Evolutionary conservation across 176 grass and related monocot species (phyloP).

Genomic region (Oryza officinalis): DNA sequence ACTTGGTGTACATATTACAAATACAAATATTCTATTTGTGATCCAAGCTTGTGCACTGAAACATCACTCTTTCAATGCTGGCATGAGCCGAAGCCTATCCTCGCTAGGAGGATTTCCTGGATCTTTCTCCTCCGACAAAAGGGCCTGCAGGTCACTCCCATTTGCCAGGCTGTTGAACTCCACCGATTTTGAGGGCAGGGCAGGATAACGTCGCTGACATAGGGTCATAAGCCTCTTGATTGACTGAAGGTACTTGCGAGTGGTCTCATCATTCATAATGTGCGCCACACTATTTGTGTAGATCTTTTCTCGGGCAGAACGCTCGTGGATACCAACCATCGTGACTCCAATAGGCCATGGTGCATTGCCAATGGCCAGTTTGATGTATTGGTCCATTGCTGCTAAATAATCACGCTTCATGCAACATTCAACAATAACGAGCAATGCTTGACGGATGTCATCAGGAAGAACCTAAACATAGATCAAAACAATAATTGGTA

Average conservation of each 20-base stretch:
- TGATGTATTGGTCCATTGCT: constrained; percentile 92
- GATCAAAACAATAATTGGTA: background rate
- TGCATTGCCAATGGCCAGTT: constrained; percentile 86
- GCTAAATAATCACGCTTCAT: constrained; percentile 89
- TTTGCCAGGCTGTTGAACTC: constrained; percentile 95
- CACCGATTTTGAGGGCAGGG: constrained; percentile 78
- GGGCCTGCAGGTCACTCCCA: constrained; percentile 86
- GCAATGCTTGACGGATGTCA: constrained; percentile 69
- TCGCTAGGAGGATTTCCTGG: constrained; percentile 21
- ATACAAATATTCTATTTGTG: constrained; percentile 24
- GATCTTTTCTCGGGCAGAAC: constrained; percentile 88
- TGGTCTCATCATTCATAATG: constrained; percentile 95
- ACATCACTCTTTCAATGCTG: constrained; percentile 57
- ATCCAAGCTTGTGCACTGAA: constrained; percentile 25
- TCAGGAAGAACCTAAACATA: constrained; percentile 67
- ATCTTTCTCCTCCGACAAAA: constrained; percentile 55
- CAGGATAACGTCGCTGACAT: constrained; percentile 76
- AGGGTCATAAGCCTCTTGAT: constrained; percentile 92
- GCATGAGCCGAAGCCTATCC: constrained; percentile 59
- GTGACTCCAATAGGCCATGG: constrained; percentile 97
- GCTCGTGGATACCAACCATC: constrained; percentile 96
- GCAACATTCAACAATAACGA: constrained; percentile 76
- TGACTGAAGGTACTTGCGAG: constrained; percentile 86
- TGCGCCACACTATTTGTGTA: constrained; percentile 85
- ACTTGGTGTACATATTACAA: constrained; percentile 13